Evolutionary conservation across 176 grass and related monocot genomes (phyloP).

Genomic region (Triticum dicoccoides): DNA sequence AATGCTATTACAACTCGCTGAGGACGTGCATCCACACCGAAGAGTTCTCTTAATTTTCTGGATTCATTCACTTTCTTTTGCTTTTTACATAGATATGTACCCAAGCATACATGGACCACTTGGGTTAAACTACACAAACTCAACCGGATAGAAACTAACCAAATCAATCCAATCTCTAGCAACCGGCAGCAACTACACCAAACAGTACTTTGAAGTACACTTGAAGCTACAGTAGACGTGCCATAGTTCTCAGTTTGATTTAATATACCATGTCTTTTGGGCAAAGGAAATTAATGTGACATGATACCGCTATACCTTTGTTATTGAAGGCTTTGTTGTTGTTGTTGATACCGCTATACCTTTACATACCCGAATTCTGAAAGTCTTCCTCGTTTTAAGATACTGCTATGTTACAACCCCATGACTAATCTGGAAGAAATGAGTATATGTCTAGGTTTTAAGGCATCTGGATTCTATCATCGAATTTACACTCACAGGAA

Average conservation of each 20-base stretch:
- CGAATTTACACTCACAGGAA: not conserved
- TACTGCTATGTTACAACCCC: not conserved
- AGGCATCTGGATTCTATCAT: not conserved
- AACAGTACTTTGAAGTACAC: not conserved
- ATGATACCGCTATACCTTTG: not conserved
- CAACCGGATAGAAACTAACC: not conserved
- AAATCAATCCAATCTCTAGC: not conserved
- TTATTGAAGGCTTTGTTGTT: no score
- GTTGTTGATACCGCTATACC: no score
- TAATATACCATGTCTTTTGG: no score
- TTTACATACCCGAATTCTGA: not conserved
- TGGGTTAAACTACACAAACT: not conserved
- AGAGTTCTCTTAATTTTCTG: not conserved
- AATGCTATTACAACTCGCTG: not conserved
- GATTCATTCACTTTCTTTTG: not conserved
- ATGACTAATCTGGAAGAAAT: not conserved
- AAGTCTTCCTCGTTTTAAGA: not conserved
- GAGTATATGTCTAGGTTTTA: not conserved
- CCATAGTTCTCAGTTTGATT: not conserved
- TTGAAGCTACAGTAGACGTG: not conserved
- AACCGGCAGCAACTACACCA: not conserved
- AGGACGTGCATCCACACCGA: not conserved
- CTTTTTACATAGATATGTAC: not conserved
- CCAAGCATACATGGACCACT: not conserved
- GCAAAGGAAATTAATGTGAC: not conserved